Evolutionary conservation across 257 asterid species (phyloP).

Genomic region (Solanum chilense): DNA sequence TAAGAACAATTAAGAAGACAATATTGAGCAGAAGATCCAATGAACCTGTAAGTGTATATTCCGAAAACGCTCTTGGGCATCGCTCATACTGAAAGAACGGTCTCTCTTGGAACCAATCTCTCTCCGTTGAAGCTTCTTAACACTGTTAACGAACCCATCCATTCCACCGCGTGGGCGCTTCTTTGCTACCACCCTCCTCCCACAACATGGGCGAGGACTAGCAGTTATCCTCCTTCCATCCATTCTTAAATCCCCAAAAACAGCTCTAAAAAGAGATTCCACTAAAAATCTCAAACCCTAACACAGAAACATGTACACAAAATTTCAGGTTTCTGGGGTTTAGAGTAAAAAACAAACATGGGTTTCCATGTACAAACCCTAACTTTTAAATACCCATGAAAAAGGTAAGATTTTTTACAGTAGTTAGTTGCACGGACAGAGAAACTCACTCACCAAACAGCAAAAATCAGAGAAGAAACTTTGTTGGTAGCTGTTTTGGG

Average conservation of each 20-base stretch:
- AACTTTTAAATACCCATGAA: background rate
- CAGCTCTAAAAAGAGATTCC: background rate
- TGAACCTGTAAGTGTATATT: constrained; percentile 7
- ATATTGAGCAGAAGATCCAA: background rate
- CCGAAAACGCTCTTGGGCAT: constrained; percentile 68
- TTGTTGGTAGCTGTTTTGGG: background rate
- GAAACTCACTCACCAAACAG: background rate
- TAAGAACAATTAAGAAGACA: background rate
- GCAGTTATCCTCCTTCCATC: constrained; percentile 11
- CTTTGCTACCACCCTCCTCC: constrained; percentile 11
- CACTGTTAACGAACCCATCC: constrained; percentile 56
- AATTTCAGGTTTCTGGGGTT: background rate
- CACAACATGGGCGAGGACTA: constrained; percentile 2
- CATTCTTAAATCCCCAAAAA: background rate
- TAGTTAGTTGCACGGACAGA: background rate
- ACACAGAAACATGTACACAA: background rate
- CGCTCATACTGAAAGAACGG: constrained; percentile 85
- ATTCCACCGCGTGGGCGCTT: constrained; percentile 3
- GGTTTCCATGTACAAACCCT: background rate
- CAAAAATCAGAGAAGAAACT: background rate
- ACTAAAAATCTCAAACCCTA: background rate
- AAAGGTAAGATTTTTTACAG: background rate
- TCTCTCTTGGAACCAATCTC: constrained; percentile 88
- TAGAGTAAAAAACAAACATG: background rate
- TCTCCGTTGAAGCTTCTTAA: constrained; percentile 86